phyloP scores from a whole-genome alignment of 305 asterid genomes.

The Fraxinus albicans region DNA sequence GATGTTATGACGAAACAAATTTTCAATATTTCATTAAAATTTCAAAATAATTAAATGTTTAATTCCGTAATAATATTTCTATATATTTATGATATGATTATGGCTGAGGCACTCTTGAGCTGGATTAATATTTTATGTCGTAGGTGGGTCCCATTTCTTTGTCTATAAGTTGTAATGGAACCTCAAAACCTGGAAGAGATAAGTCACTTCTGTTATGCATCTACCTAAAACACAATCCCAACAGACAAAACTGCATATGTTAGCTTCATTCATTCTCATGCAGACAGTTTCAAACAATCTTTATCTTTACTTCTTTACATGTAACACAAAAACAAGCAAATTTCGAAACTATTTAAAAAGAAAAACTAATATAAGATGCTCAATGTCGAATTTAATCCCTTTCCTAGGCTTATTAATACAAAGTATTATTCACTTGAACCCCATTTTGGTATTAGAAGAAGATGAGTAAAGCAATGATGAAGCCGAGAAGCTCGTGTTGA shows the following conservation, averaged over 20 bases:
- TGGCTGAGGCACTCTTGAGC: neutral
- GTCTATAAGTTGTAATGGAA: neutral
- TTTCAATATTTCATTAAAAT: no score
- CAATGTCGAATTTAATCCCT: neutral
- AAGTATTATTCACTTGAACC: constrained; percentile 36
- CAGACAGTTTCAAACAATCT: neutral
- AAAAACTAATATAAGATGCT: neutral
- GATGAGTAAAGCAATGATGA: constrained; percentile 64
- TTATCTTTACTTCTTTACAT: neutral
- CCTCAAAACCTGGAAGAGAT: neutral
- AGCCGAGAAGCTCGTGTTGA: constrained; percentile 64
- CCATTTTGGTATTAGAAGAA: constrained; percentile 41
- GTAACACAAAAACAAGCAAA: neutral
- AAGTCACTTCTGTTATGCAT: neutral
- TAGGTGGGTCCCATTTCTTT: neutral
- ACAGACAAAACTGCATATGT: neutral
- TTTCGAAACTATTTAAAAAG: neutral
- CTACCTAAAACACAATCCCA: neutral
- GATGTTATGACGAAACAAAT: no score
- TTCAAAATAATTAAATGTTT: no score
- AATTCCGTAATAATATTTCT: neutral
- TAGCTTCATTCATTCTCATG: neutral
- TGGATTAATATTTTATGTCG: neutral
- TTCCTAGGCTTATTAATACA: neutral
- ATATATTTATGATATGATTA: neutral